Evolutionary conservation across 257 asterid species (phyloP).

Genomic region (Cruciata laevipes): DNA sequence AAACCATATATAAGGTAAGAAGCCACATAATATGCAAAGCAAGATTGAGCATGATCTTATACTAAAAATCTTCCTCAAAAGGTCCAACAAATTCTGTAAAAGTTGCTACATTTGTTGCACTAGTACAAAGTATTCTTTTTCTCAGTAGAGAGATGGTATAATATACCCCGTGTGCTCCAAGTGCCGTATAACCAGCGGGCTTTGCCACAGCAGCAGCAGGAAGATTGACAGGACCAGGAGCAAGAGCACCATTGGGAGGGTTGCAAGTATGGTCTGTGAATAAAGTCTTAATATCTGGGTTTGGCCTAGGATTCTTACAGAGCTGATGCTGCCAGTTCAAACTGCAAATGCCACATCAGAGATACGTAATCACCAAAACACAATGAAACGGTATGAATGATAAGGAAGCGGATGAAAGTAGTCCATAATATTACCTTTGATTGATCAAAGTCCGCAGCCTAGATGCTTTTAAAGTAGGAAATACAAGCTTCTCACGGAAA

Average conservation of each 20-base stretch:
- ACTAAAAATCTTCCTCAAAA: background rate
- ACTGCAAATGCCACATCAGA: slow-evolving; percentile 36
- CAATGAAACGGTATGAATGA: too few species aligned
- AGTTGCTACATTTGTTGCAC: background rate
- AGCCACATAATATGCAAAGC: slow-evolving; percentile 3
- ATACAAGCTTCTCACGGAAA: slow-evolving; percentile 90
- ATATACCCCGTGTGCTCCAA: slow-evolving; percentile 88
- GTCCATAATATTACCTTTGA: slow-evolving; percentile 52
- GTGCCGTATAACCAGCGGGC: slow-evolving; percentile 63
- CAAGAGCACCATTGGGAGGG: slow-evolving; percentile 80
- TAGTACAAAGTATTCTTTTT: background rate
- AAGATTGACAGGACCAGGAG: slow-evolving; percentile 70
- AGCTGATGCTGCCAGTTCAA: slow-evolving; percentile 99
- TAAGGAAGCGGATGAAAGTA: background rate
- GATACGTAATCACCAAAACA: too few species aligned
- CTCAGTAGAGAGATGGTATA: background rate
- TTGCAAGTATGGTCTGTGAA: slow-evolving; percentile 80
- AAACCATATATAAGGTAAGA: background rate
- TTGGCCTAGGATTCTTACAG: slow-evolving; percentile 90
- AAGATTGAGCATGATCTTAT: background rate
- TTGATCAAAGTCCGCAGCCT: slow-evolving; percentile 89
- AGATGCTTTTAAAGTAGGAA: slow-evolving; percentile 84
- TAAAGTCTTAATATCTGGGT: slow-evolving; percentile 92
- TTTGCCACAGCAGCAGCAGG: slow-evolving; percentile 71
- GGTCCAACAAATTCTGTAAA: background rate